Evolutionary conservation across 495 filamentous ascomycete species (phyloP).

Genomic region (Lichenothelia convexa): DNA sequence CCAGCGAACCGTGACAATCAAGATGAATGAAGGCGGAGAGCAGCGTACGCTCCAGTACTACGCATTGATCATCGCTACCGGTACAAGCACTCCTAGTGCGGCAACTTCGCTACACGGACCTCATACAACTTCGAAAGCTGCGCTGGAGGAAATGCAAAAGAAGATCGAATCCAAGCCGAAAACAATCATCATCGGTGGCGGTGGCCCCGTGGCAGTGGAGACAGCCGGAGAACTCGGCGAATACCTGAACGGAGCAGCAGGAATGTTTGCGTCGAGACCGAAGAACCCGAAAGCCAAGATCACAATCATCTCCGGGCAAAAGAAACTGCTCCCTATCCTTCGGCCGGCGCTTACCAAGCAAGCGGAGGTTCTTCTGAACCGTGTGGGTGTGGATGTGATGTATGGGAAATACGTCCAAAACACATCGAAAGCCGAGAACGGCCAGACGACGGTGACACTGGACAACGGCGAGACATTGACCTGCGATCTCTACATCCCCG

Average conservation of each 20-base stretch:
- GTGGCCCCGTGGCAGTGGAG: slow-evolving; percentile 47
- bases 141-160: slow-evolving; percentile 12
- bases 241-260: slow-evolving; percentile 13
- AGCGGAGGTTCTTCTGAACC: slow-evolving; percentile 25
- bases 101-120: slow-evolving; percentile 17
- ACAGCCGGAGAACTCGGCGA: slow-evolving; percentile 32
- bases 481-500: slow-evolving; percentile 32
- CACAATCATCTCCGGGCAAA: slow-evolving; percentile 23
- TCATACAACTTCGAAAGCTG: slow-evolving; percentile 8
- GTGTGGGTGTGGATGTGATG: slow-evolving; percentile 27
- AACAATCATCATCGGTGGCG: slow-evolving; percentile 36
- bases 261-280: slow-evolving; percentile 7
- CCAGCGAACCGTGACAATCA: slow-evolving; percentile 16
- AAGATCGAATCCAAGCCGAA: slow-evolving; percentile 18
- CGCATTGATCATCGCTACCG: slow-evolving; percentile 25
- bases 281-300: slow-evolving; percentile 24
- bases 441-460: slow-evolving; percentile 16
- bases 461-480: slow-evolving; percentile 21
- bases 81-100: slow-evolving; percentile 13
- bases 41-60: slow-evolving; percentile 20
- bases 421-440: slow-evolving; percentile 8
- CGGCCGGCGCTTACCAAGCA: slow-evolving; percentile 19
- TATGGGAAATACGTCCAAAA: slow-evolving; percentile 19
- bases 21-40: not conserved
- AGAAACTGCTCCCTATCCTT: slow-evolving; percentile 29